Evolutionary conservation across 306 rosid genomes (phyloP).

Genomic region (Cucumis melo): DNA sequence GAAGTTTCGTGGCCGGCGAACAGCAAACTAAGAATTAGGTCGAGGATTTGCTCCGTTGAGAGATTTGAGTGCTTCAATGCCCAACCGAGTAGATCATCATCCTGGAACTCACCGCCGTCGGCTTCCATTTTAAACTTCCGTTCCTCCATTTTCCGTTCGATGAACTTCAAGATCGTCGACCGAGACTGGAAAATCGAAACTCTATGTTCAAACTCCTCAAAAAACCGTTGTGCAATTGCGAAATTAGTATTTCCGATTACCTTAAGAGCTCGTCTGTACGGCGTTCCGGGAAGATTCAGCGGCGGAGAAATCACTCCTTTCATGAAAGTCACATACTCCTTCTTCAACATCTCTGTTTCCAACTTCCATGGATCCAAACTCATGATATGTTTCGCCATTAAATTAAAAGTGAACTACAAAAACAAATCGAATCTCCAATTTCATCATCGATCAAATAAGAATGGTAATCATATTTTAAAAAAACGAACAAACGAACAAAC

Average conservation of each 20-base stretch:
- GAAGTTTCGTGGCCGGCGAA: slow-evolving; percentile 99
- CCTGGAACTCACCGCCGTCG: slow-evolving; percentile 29
- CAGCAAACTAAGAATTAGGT: slow-evolving; percentile 71
- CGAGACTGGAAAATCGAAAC: slow-evolving; percentile 38
- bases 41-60: slow-evolving; percentile 87
- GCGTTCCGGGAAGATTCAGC: slow-evolving; percentile 81
- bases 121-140: slow-evolving; percentile 23
- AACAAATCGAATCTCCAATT: neutral
- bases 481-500: neutral
- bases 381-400: slow-evolving; percentile 92
- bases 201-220: neutral
- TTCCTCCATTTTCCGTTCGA: slow-evolving; percentile 65
- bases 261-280: slow-evolving; percentile 78
- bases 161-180: slow-evolving; percentile 63
- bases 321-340: slow-evolving; percentile 82
- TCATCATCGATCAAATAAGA: neutral
- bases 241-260: slow-evolving; percentile 18
- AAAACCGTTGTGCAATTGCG: neutral
- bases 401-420: slow-evolving; percentile 79
- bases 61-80: slow-evolving; percentile 78
- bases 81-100: slow-evolving; percentile 86
- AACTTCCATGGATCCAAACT: slow-evolving; percentile 73
- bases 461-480: no score
- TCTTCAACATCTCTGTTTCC: slow-evolving; percentile 78
- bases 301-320: slow-evolving; percentile 90